These are phyloP conservation scores for Xylaria sp. DNA, from an alignment of 2,329 filamentous ascomycete species.

Conservation along the genomic window DNA sequence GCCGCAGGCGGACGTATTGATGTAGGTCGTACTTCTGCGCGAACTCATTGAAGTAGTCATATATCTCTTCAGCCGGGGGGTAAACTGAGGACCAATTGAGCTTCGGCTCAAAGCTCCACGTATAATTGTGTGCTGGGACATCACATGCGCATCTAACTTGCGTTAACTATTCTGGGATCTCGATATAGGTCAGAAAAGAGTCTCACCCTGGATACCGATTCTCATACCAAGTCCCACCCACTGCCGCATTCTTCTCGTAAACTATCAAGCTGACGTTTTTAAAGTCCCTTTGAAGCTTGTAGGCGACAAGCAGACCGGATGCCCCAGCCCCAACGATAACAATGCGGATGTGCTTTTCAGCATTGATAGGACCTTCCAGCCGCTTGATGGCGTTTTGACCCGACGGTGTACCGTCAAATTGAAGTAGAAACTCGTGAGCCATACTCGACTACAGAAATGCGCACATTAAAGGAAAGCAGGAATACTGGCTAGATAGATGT, in stretches of 20 bases:
- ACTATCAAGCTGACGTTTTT: slow-evolving; percentile 41
- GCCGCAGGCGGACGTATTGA: slow-evolving; percentile 30
- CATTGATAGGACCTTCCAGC: slow-evolving; percentile 29
- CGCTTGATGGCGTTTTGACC: slow-evolving; percentile 23
- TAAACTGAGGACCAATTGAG: slow-evolving; percentile 57
- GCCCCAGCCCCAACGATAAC: slow-evolving; percentile 34
- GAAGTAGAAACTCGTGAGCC: slow-evolving; percentile 14
- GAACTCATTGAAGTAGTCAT: slow-evolving; percentile 32
- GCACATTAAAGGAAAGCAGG: background rate
- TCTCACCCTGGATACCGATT: slow-evolving; percentile 58
- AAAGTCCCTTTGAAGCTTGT: slow-evolving; percentile 36
- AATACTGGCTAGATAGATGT: too few relatives aligned
- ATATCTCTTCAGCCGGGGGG: slow-evolving; percentile 49
- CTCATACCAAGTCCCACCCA: slow-evolving; percentile 64
- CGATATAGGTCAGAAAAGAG: background rate
- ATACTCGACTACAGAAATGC: background rate
- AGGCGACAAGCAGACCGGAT: slow-evolving; percentile 30
- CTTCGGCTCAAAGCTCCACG: slow-evolving; percentile 61
- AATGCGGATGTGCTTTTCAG: slow-evolving; percentile 27
- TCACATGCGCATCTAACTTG: slow-evolving; percentile 57
- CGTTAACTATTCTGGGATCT: background rate
- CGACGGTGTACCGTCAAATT: slow-evolving; percentile 21
- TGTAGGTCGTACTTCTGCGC: slow-evolving; percentile 31
- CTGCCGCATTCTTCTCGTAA: slow-evolving; percentile 61
- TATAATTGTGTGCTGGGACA: slow-evolving; percentile 63